Percentiles rank a stretch among this genome's conserved stretches.
phyloP scores from a whole-genome alignment of 768 basidiomycete genomes.

The Calvatia gigantea region DNA sequence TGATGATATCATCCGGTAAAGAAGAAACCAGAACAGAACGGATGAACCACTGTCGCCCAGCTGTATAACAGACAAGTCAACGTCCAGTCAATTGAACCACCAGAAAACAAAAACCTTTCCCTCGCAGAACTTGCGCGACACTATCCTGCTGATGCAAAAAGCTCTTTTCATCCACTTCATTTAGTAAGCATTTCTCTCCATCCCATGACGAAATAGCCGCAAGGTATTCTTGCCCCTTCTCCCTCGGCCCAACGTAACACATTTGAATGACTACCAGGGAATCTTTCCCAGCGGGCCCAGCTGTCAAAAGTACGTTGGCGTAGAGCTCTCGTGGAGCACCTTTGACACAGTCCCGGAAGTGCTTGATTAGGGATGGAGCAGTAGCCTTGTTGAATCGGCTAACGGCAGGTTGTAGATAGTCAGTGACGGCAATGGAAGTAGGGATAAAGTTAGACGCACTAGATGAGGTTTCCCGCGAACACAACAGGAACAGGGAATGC shows the following conservation, averaged over 20 bases:
- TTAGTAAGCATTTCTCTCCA: constrained; percentile 80
- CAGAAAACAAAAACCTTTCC: constrained; percentile 51
- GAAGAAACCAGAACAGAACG: constrained; percentile 82
- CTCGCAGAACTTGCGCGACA: constrained; percentile 84
- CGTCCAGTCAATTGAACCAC: constrained; percentile 4
- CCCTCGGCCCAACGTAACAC: constrained; percentile 79
- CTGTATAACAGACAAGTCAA: constrained; percentile 28
- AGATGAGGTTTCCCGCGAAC: constrained; percentile 90
- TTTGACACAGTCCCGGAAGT: constrained; percentile 92
- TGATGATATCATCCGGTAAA: constrained; percentile 83
- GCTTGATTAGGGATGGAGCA: constrained; percentile 82
- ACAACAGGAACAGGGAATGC: constrained; percentile 89
- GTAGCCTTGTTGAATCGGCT: constrained; percentile 89
- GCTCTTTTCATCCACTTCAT: constrained; percentile 88
- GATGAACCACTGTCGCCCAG: constrained; percentile 87
- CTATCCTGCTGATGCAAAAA: constrained; percentile 91
- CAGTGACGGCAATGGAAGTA: constrained; percentile 1
- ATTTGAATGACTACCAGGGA: constrained; percentile 90
- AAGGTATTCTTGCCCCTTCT: constrained; percentile 74
- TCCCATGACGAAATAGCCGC: constrained; percentile 85
- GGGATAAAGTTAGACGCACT: constrained; percentile 47
- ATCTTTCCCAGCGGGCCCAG: constrained; percentile 79
- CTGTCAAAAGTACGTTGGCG: constrained; percentile 86
- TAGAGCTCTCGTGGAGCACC: constrained; percentile 85
- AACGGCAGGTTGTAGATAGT: constrained; percentile 12